phyloP scores from a whole-genome alignment of 306 rosid species.

The Quercus alba region DNA sequence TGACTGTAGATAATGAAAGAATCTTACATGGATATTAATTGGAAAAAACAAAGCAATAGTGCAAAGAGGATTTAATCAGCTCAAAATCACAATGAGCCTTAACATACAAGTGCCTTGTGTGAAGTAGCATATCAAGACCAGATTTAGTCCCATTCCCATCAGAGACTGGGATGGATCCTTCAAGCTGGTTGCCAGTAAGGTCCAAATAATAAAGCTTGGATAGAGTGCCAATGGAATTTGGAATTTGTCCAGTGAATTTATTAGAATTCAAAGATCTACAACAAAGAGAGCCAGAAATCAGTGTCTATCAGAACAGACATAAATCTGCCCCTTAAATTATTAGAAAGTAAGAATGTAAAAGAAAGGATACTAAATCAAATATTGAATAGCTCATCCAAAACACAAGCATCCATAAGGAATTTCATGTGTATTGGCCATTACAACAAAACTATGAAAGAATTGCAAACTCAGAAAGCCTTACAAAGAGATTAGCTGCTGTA shows the following conservation, averaged over 20 bases:
- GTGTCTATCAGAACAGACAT: not conserved
- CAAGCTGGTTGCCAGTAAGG: constrained; percentile 30
- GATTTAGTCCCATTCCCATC: not conserved
- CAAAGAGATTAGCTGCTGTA: not conserved
- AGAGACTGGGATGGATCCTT: constrained; percentile 40
- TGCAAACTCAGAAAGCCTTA: not conserved
- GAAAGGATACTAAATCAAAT: not conserved
- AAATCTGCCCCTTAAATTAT: not conserved
- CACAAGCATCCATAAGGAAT: not conserved
- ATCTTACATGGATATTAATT: no score
- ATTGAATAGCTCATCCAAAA: no score
- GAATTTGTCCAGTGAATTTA: constrained; percentile 27
- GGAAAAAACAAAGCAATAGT: not conserved
- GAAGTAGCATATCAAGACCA: constrained; percentile 34
- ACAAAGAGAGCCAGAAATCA: not conserved
- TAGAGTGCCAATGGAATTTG: constrained; percentile 38
- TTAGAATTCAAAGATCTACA: constrained; percentile 40
- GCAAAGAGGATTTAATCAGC: not conserved
- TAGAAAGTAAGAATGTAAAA: not conserved
- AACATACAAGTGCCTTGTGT: constrained; percentile 39
- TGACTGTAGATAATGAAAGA: constrained; percentile 24
- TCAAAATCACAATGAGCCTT: no score
- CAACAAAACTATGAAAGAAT: not conserved
- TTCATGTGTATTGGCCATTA: not conserved
- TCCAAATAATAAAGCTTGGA: constrained; percentile 37